These are phyloP conservation scores for Eucalyptus regnans DNA, from an alignment of 345 rosid genomes.

Conservation along the genomic window DNA sequence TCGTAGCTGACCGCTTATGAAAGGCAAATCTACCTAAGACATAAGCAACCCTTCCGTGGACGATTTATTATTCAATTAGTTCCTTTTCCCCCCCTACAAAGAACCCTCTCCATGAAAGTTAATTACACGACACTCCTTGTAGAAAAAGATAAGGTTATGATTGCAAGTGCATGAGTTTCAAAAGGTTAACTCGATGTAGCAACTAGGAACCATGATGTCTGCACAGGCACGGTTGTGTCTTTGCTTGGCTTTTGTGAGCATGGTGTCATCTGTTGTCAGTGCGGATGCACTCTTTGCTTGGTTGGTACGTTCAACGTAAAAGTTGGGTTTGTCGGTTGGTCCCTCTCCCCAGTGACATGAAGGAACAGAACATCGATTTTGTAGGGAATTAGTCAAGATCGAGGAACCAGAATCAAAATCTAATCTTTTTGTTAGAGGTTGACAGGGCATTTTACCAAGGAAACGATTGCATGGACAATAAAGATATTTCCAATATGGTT, in stretches of 20 bases:
- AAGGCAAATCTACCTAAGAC: not conserved
- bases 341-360: not conserved
- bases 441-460: not conserved
- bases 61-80: not conserved
- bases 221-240: not conserved
- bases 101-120: not conserved
- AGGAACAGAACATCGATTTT: not conserved
- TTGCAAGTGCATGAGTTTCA: not conserved
- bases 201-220: not conserved
- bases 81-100: not conserved
- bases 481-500: not conserved
- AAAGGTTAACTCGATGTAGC: not conserved
- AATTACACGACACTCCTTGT: not conserved
- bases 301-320: not conserved
- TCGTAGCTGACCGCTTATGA: not conserved
- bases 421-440: not conserved
- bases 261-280: not conserved
- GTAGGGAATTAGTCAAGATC: not conserved
- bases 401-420: not conserved
- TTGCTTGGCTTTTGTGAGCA: not conserved
- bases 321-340: not conserved
- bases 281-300: not conserved
- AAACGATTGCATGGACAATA: not conserved
- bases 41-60: not conserved
- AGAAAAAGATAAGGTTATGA: not conserved